Base-by-base conservation (phyloP, 192 early-diverging fungal species). In the Podila horticola region DNA sequence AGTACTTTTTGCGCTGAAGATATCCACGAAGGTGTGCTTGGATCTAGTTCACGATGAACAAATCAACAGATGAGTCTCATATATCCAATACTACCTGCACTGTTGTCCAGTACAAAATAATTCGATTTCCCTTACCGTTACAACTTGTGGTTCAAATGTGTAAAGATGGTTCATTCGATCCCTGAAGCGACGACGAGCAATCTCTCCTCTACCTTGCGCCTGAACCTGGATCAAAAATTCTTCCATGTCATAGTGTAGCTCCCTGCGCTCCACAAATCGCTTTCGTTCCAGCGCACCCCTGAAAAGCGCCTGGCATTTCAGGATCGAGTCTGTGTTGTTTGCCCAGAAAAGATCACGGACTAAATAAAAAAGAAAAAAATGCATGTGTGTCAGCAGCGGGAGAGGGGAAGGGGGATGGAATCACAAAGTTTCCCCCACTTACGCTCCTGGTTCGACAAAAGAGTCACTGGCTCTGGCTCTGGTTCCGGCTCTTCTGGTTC, bases 1-100 rank as follows among this genome's bases (percentile, higher is more conserved):
- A 72, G 68, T 91, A 88, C 24, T 84, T 87, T 64, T 83, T 83
- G 28, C 94, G 88, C 49, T 89, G 89, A 19, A 93, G 84, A 29
- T 86, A 88, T 0, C 91, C 93, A 28, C 91, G 87, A 41, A 85
- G 71, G 58, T 85, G 79, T 2, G 95, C 92, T 92, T 98, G 92
- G 15, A 90, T 75, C 85, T 86, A 68, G 11, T 3, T 38, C 8
- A 38, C 0, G 36, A 38, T 38, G 10, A 10, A 38, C 5, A 6
- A 38, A 31, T 5, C 31, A 31, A 31, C 5, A 31, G 2, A 31
- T 31, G 31, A 31, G 31, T 31, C 31, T 41, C 38, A 41, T 41
- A 41, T 41, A 11, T 12, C 38, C 41, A 45, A 17, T 4, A 45
- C 41, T 17, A 17, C 13, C 15, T 13, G 1, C 15, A 45, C 12